Evolutionary conservation across 1,139 yeast species (phyloP).

Genomic region (Arxiozyma telluris): DNA sequence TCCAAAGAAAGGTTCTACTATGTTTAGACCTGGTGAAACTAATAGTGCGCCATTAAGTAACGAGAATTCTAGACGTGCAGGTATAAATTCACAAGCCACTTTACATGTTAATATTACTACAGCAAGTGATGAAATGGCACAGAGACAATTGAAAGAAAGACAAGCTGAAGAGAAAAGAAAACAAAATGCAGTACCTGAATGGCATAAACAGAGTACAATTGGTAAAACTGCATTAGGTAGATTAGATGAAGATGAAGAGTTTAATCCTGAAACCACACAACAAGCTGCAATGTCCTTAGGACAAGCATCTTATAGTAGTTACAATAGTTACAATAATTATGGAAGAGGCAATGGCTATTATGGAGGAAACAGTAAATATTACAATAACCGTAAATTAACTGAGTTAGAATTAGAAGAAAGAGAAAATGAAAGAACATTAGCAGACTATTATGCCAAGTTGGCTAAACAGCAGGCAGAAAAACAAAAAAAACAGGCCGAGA

Average conservation of each 20-base stretch:
- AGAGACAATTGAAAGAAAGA: constrained; percentile 54
- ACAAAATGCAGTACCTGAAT: constrained; percentile 91
- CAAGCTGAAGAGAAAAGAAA: constrained; percentile 71
- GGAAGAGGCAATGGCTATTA: constrained; percentile 7
- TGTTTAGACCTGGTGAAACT: constrained; percentile 33
- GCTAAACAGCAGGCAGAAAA: constrained; percentile 46
- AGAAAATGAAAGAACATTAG: constrained; percentile 52
- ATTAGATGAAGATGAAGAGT: constrained; percentile 37
- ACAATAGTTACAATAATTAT: constrained; percentile 4
- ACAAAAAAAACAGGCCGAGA: constrained; percentile 39
- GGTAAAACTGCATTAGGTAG: constrained; percentile 52
- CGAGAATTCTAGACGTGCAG: constrained; percentile 34
- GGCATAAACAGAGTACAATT: constrained; percentile 91
- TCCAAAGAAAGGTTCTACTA: constrained; percentile 35
- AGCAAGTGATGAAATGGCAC: constrained; percentile 66
- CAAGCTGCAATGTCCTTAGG: constrained; percentile 11
- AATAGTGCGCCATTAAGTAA: constrained; percentile 31
- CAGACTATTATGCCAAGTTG: constrained; percentile 50
- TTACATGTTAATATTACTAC: constrained; percentile 88
- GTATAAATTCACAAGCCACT: constrained; percentile 46
- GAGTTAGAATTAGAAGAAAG: constrained; percentile 37
- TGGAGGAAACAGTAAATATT: constrained; percentile 6
- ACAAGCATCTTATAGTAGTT: background rate
- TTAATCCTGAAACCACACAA: constrained; percentile 22
- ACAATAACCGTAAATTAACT: constrained; percentile 17